Base-by-base conservation (phyloP, 2,329 filamentous ascomycete species). In the Aspergillus aculeatus region DNA sequence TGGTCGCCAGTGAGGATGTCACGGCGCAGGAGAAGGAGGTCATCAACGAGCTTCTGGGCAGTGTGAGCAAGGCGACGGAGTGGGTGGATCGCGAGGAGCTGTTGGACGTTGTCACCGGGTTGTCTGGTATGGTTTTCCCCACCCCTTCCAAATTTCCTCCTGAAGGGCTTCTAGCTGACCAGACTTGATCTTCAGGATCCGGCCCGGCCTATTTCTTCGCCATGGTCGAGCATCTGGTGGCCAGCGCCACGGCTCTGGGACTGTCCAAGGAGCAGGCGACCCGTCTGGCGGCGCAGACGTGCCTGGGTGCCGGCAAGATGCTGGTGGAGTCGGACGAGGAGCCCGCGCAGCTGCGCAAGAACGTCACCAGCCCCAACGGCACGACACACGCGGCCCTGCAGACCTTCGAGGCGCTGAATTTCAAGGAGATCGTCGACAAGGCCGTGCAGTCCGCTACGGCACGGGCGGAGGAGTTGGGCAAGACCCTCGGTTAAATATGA, bases 151-250 rank as follows among this genome's bases (percentile, higher is more conserved):
- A 23, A 23, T 1, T 9, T 11, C 47, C 21, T 12, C 44, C 38
- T 23, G 38, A 26, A 49, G 31, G 31, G 12, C 32, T 16, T 2
- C 11, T 5, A 4, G 32, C 11, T 3, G 14, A 3, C 50, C 54
- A 64, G 19, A 66, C 38, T 2, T 2, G 16, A 10, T 41, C 16
- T 21, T 1, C 5, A 74, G 72, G 72, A 56, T 74, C 72, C n/a
- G 72, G 72, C 11, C 72, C 72, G 5, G 72, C 72, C 7, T 74
- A 74, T 51, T 74, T 74, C 66, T 74, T 74, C 60, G 72, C 72
- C 24, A 73, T 74, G 71, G 72, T 74, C 19, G 72, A 74, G 54
- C 71, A 74, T 53, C 57, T 74, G 3, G 58, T 74, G 31, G 65
- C 71, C 29, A 74, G 71, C 54, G 71, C 71, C 4, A 74, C 70